A percentile compares a stretch with the other conserved stretches of the same genome.
These are phyloP conservation scores for Yarrowia galli DNA, from an alignment of 1,139 yeast genomes.

Conservation along the genomic window DNA sequence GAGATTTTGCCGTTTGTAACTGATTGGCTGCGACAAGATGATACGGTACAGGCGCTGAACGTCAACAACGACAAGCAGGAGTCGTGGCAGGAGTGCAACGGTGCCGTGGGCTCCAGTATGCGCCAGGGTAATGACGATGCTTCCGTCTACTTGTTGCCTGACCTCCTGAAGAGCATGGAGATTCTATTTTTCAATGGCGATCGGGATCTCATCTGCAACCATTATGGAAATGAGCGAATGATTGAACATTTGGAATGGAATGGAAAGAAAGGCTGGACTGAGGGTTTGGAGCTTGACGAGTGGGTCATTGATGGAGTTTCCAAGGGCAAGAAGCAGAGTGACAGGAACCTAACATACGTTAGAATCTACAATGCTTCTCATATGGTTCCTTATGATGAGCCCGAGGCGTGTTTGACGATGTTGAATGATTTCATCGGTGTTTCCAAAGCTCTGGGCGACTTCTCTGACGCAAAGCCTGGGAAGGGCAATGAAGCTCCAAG, in stretches of 20 bases:
- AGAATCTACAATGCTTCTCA: slow-evolving; percentile 80
- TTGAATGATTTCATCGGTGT: slow-evolving; percentile 50
- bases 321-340: slow-evolving; percentile 52
- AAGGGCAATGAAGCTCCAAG: slow-evolving; percentile 1
- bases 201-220: slow-evolving; percentile 87
- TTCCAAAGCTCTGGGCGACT: slow-evolving; percentile 42
- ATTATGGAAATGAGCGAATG: slow-evolving; percentile 73
- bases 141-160: slow-evolving; percentile 70
- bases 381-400: slow-evolving; percentile 92
- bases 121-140: slow-evolving; percentile 64
- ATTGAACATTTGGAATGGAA: slow-evolving; percentile 72
- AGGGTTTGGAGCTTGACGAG: slow-evolving; percentile 42
- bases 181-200: slow-evolving; percentile 85
- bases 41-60: slow-evolving; percentile 64
- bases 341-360: slow-evolving; percentile 77
- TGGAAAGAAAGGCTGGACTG: slow-evolving; percentile 64
- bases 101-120: slow-evolving; percentile 62
- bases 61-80: slow-evolving; percentile 48
- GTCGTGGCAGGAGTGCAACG: slow-evolving; percentile 81
- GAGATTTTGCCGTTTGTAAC: slow-evolving; percentile 65
- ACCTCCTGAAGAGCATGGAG: slow-evolving; percentile 62
- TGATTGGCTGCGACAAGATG: slow-evolving; percentile 63
- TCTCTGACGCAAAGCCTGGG: slow-evolving; percentile 10
- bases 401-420: slow-evolving; percentile 73
- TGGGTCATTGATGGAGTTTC: slow-evolving; percentile 47